A percentile compares a stretch with the other conserved stretches of the same genome.
These are phyloP conservation scores for Plicaturopsis crispa DNA, from an alignment of 768 basidiomycete genomes.

Conservation along the genomic window DNA sequence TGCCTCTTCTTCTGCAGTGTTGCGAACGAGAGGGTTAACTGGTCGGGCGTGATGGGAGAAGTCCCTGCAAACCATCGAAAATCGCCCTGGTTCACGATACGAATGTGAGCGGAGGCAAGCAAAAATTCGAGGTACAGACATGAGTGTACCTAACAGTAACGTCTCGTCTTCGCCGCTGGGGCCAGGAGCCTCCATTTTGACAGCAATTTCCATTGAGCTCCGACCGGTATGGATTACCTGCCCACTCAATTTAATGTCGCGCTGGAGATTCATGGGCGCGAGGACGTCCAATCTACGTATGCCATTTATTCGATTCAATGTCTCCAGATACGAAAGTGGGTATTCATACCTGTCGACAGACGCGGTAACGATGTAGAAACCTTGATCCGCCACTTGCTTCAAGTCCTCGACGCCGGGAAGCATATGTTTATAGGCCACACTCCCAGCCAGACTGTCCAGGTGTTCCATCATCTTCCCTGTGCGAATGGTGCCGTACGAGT, in stretches of 20 bases:
- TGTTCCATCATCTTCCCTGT: slow-evolving; percentile 76
- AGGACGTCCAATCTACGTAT: slow-evolving; percentile 57
- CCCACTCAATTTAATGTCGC: slow-evolving; percentile 69
- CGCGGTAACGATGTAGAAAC: slow-evolving; percentile 81
- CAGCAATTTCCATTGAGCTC: slow-evolving; percentile 80
- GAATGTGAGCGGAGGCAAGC: background rate
- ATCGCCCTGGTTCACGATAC: slow-evolving; percentile 50
- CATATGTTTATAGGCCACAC: slow-evolving; percentile 79
- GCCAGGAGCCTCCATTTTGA: slow-evolving; percentile 69
- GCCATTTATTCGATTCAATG: background rate
- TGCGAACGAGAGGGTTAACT: slow-evolving; percentile 55
- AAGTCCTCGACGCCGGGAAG: slow-evolving; percentile 51
- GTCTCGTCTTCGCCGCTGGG: slow-evolving; percentile 44
- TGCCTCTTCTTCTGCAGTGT: slow-evolving; percentile 53
- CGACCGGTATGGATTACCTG: slow-evolving; percentile 75
- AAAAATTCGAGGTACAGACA: background rate
- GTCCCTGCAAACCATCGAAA: slow-evolving; percentile 84
- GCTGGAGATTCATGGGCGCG: slow-evolving; percentile 44
- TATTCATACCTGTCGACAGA: slow-evolving; percentile 62
- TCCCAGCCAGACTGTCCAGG: slow-evolving; percentile 79
- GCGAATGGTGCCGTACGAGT: slow-evolving; percentile 63
- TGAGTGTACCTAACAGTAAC: slow-evolving; percentile 57
- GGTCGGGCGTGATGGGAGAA: slow-evolving; percentile 57
- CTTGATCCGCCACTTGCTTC: slow-evolving; percentile 49
- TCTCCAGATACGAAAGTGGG: background rate